Evolutionary conservation across 345 rosid genomes (phyloP).

Genomic region (Balakata baccata): DNA sequence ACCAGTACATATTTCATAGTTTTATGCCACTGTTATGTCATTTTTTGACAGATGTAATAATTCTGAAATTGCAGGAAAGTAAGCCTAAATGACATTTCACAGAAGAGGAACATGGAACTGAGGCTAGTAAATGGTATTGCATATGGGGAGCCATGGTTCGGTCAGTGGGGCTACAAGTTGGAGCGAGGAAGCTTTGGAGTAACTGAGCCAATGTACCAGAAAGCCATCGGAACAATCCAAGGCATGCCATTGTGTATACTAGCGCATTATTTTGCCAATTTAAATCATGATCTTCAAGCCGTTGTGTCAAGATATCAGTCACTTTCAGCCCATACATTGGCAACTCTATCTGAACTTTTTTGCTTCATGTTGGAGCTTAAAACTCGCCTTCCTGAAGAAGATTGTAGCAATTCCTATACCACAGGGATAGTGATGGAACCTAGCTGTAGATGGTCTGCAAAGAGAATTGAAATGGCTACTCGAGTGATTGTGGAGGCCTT

Average conservation of each 20-base stretch:
- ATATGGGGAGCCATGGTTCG: conserved; percentile 75
- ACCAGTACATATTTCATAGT: too few species aligned
- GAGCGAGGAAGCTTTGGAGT: conserved; percentile 75
- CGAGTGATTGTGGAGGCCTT: conserved; percentile 74
- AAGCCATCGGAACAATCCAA: conserved; percentile 70
- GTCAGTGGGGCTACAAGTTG: conserved; percentile 78
- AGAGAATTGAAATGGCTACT: conserved; percentile 83
- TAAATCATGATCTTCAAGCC: conserved; percentile 43
- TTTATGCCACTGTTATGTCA: too few species aligned
- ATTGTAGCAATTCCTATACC: conserved; percentile 30
- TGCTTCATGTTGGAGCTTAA: conserved; percentile 69
- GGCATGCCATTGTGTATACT: conserved; percentile 58
- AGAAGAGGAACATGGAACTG: conserved; percentile 73
- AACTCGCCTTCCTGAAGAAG: conserved; percentile 54
- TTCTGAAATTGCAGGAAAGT: conserved; percentile 52
- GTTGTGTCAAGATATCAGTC: conserved; percentile 76
- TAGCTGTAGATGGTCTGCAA: conserved; percentile 78
- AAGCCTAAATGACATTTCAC: conserved; percentile 64
- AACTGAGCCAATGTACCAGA: conserved; percentile 55
- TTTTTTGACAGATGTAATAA: too few species aligned
- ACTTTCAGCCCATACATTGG: conserved; percentile 49
- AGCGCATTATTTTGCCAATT: conserved; percentile 39
- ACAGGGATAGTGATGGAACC: conserved; percentile 43
- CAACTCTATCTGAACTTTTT: conserved; percentile 63
- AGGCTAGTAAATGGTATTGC: conserved; percentile 71